Conservation (phyloP, 345 rosid species). For the Boechera divaricarpa region DNA sequence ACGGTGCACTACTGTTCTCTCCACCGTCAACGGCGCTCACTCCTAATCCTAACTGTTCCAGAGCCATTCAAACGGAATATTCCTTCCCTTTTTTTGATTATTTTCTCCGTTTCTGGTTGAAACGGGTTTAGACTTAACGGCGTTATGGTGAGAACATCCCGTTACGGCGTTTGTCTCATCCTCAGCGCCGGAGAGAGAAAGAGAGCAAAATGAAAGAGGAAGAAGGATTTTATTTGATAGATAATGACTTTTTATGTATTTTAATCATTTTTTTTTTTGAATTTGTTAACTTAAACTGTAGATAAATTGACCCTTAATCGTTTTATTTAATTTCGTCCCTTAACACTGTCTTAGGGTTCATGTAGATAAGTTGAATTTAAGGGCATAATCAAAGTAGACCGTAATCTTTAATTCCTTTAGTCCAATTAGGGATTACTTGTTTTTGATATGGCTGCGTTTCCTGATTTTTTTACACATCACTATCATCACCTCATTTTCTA, state of each 20-base stretch:
- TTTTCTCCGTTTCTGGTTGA: not conserved
- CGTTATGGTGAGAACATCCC: conserved; percentile 49
- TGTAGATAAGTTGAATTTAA: conserved; percentile 32
- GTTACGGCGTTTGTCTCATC: conserved; percentile 46
- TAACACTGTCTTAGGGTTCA: conserved; percentile 40
- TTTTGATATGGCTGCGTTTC: conserved; percentile 24
- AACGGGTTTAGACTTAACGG: conserved; percentile 53
- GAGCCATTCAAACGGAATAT: conserved; percentile 52
- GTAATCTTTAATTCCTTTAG: conserved; percentile 22
- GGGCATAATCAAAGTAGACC: conserved; percentile 19
- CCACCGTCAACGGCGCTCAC: conserved; percentile 53
- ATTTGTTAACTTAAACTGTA: conserved; percentile 21
- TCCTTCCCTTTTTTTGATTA: not conserved
- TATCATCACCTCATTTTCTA: conserved; percentile 28
- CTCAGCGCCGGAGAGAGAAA: conserved; percentile 25
- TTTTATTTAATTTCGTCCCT: conserved; percentile 45
- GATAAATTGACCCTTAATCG: conserved; percentile 48
- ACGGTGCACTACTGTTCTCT: conserved; percentile 45
- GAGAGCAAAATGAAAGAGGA: conserved; percentile 20
- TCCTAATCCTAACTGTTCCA: conserved; percentile 56
- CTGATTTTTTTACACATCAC: conserved; percentile 32
- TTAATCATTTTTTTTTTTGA: not conserved
- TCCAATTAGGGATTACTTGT: conserved; percentile 32
- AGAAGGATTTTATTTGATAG: conserved; percentile 23
- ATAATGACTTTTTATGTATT: conserved; percentile 24